Percentiles rank a stretch among this genome's conserved stretches.
phyloP scores from a whole-genome alignment of 495 filamentous ascomycete genomes.

The Tuber brumale region DNA sequence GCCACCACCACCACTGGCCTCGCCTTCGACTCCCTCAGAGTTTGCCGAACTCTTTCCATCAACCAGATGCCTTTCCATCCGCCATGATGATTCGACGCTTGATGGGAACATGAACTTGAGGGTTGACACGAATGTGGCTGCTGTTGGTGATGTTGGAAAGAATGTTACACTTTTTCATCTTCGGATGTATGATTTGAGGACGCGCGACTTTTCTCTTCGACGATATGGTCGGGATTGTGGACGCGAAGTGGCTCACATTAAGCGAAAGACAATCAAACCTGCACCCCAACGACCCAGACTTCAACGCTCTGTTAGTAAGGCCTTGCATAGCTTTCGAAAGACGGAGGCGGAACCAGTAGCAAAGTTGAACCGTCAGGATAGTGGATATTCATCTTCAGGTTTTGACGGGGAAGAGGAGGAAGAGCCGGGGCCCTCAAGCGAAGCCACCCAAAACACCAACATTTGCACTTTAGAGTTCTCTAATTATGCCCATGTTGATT shows the following conservation, averaged over 20 bases:
- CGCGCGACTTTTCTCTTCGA: conserved; percentile 80
- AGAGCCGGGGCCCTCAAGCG: conserved; percentile 38
- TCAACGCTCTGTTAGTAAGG: conserved; percentile 68
- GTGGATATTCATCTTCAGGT: conserved; percentile 52
- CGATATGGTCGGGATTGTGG: conserved; percentile 91
- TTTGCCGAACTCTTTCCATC: conserved; percentile 88
- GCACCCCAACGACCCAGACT: conserved; percentile 51
- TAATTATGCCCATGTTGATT: conserved; percentile 90
- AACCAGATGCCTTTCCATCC: conserved; percentile 67
- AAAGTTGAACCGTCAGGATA: conserved; percentile 49
- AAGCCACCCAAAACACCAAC: conserved; percentile 54
- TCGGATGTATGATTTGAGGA: conserved; percentile 85
- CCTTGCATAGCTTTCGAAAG: conserved; percentile 61
- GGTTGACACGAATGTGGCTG: conserved; percentile 67
- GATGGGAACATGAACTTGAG: conserved; percentile 98
- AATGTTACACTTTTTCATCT: conserved; percentile 87
- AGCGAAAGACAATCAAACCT: conserved; percentile 53
- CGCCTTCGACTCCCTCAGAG: conserved; percentile 68
- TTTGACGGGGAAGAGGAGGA: conserved; percentile 45
- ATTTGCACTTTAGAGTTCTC: conserved; percentile 86
- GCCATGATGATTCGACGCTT: conserved; percentile 82
- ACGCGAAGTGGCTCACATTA: conserved; percentile 83
- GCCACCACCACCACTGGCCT: conserved; percentile 44
- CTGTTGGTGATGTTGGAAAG: conserved; percentile 45
- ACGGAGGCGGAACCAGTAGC: conserved; percentile 48